Evolutionary conservation across 2,329 filamentous ascomycete genomes (phyloP).

Genomic region (Davidsoniella virescens): DNA sequence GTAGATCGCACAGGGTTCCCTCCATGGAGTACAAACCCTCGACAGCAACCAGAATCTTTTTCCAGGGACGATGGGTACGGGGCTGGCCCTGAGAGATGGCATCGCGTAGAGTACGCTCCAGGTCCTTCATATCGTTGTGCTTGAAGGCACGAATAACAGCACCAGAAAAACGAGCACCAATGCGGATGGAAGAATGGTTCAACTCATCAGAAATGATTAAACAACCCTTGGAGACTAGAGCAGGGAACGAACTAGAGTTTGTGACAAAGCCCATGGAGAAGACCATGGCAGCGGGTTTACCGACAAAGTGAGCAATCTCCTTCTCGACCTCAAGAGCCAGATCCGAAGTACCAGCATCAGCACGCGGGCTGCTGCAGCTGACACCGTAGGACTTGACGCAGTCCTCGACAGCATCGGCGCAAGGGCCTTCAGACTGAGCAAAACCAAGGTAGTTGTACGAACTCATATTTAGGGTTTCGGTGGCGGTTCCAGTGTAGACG

Average conservation of each 20-base stretch:
- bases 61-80: constrained; percentile 96
- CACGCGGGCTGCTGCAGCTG: constrained; percentile 62
- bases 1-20: constrained; percentile 96
- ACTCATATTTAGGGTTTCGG: constrained; percentile 94
- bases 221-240: constrained; percentile 80
- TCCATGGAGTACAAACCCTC: constrained; percentile 99
- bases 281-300: constrained; percentile 86
- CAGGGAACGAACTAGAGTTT: constrained; percentile 83
- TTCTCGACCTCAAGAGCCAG: constrained; percentile 79
- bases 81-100: constrained; percentile 93
- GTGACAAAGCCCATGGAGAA: constrained; percentile 99
- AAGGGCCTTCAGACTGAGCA: constrained; percentile 91
- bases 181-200: constrained; percentile 94
- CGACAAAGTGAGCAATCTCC: constrained; percentile 77
- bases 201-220: constrained; percentile 93
- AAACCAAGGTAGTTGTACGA: constrained; percentile 99
- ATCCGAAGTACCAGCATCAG: constrained; percentile 75
- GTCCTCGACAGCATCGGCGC: constrained; percentile 82
- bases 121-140: constrained; percentile 85
- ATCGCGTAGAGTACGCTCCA: constrained; percentile 76
- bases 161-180: constrained; percentile 82
- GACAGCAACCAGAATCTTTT: constrained; percentile 93
- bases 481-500: constrained; percentile 73
- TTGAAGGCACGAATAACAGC: constrained; percentile 94
- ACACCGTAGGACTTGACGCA: constrained; percentile 74